Conservation (phyloP, 371 early-diverging fungal genomes). For the Mortierella sp. region DNA sequence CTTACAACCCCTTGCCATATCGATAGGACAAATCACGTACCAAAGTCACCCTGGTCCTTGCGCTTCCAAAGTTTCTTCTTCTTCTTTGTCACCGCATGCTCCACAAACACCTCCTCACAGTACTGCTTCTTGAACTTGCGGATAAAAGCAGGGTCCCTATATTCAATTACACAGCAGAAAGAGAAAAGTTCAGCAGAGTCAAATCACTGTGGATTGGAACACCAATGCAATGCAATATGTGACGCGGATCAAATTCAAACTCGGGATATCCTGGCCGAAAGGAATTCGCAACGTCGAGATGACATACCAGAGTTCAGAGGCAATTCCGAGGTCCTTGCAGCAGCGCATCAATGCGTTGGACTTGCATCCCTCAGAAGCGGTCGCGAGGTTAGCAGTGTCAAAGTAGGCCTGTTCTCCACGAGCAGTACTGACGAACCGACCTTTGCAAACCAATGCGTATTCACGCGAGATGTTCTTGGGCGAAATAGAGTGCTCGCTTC, state of each 20-base stretch:
- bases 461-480: conserved; percentile 88
- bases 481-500: conserved; percentile 90
- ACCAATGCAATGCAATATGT: conserved; percentile 18
- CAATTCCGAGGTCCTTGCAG: conserved; percentile 97
- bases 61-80: conserved; percentile 89
- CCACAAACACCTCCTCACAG: conserved; percentile 83
- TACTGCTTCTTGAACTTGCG: conserved; percentile 85
- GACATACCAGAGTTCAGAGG: conserved; percentile 89
- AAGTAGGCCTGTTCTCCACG: conserved; percentile 96
- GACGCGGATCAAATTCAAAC: background rate
- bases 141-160: conserved; percentile 90
- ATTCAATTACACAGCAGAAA: too few relatives aligned
- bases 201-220: too few relatives aligned
- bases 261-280: too few relatives aligned
- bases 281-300: background rate
- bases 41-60: conserved; percentile 66
- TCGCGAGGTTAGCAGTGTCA: conserved; percentile 79
- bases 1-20: too few relatives aligned
- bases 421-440: conserved; percentile 93
- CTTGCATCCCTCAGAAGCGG: conserved; percentile 94
- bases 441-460: conserved; percentile 90
- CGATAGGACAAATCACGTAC: conserved; percentile 11
- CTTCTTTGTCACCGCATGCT: conserved; percentile 76
- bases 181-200: background rate
- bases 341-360: conserved; percentile 96